Conservation (phyloP, 202 grass and related monocot genomes). For the Eragrostis tef region DNA sequence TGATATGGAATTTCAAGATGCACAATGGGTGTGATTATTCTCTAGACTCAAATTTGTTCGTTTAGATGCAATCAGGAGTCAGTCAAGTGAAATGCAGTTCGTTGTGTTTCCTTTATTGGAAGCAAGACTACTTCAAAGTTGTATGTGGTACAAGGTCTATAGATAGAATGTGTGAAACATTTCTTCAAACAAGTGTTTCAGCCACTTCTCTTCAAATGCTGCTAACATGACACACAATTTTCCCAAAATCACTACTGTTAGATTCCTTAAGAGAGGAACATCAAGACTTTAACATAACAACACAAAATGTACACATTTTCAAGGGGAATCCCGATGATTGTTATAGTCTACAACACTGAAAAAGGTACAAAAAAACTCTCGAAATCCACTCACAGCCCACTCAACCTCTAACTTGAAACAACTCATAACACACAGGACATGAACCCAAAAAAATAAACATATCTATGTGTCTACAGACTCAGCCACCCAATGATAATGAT, state of each 20-base stretch:
- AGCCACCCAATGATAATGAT: neutral
- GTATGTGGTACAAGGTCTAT: too few relatives aligned
- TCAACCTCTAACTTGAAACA: constrained; percentile 15
- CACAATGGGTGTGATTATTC: too few relatives aligned
- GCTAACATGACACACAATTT: neutral
- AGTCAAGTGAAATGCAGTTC: too few relatives aligned
- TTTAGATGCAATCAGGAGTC: too few relatives aligned
- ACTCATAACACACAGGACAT: constrained; percentile 33
- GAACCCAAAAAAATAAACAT: constrained; percentile 42
- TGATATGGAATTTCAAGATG: too few relatives aligned
- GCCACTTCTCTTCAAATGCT: constrained; percentile 1
- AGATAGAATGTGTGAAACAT: constrained; percentile 5
- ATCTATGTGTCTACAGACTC: constrained; percentile 39
- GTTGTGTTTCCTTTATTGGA: too few relatives aligned
- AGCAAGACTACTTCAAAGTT: too few relatives aligned
- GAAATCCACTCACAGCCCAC: constrained; percentile 43
- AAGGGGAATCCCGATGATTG: constrained; percentile 2
- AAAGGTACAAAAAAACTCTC: neutral
- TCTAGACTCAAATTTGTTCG: too few relatives aligned
- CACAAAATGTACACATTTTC: constrained; percentile 40
- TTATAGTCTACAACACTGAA: constrained; percentile 38
- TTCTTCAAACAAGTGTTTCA: neutral
- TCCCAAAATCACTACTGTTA: neutral
- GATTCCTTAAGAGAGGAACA: neutral
- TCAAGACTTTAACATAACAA: constrained; percentile 34